Conservation (phyloP, 208 protist genomes). For the Porcisia hertigi region DNA sequence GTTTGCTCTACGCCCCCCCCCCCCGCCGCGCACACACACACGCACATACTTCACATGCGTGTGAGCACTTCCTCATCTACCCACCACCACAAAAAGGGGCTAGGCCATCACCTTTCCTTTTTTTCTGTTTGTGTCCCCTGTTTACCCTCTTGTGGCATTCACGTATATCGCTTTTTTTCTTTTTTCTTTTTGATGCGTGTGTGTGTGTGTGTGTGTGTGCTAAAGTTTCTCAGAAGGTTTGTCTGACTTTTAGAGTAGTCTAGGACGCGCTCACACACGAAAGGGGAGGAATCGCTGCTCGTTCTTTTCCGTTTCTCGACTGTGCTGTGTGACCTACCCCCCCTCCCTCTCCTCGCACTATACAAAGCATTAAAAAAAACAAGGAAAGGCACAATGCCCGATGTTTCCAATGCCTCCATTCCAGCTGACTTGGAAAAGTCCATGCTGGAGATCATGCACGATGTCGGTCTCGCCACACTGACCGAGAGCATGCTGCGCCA, state of each 20-base stretch:
- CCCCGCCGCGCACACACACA: background rate
- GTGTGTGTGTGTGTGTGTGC: background rate
- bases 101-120: background rate
- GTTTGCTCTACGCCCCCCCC: background rate
- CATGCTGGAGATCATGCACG: slow-evolving; percentile 65
- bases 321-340: background rate
- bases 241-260: background rate
- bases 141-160: background rate
- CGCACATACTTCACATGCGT: too few relatives aligned
- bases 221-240: slow-evolving; percentile 1
- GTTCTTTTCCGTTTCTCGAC: background rate
- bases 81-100: background rate
- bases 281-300: background rate
- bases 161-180: too few relatives aligned
- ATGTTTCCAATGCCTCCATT: slow-evolving; percentile 49
- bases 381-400: slow-evolving; percentile 24
- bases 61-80: background rate
- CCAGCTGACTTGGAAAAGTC: slow-evolving; percentile 64
- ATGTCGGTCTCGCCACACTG: slow-evolving; percentile 65
- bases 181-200: too few relatives aligned
- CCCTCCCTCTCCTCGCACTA: background rate
- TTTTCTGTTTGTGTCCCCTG: background rate
- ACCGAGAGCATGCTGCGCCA: slow-evolving; percentile 57
- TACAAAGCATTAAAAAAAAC: background rate
- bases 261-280: background rate